Evolutionary conservation across 2,329 filamentous ascomycete genomes (phyloP).

Genomic region (Cladophialophora bantiana): DNA sequence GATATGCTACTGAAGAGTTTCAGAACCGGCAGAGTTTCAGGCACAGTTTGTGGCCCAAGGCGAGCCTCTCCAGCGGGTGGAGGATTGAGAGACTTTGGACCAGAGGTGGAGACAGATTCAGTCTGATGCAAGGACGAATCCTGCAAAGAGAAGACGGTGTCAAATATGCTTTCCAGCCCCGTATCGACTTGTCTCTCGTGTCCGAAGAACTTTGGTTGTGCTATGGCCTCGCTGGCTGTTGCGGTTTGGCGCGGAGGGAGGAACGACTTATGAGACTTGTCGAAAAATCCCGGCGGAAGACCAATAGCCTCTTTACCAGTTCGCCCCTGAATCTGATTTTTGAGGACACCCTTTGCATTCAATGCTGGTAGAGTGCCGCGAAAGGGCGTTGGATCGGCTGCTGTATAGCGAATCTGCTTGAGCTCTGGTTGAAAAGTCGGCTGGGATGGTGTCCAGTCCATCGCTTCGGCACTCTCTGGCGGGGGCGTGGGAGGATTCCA

Average conservation of each 20-base stretch:
- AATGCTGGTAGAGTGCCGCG: conserved; percentile 52
- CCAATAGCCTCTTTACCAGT: conserved; percentile 37
- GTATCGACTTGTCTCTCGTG: conserved; percentile 52
- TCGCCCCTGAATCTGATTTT: conserved; percentile 45
- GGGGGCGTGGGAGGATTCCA: conserved; percentile 49
- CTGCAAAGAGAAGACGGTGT: conserved; percentile 51
- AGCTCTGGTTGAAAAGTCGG: conserved; percentile 33
- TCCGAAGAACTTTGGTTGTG: conserved; percentile 56
- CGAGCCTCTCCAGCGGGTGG: background rate
- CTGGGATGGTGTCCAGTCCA: conserved; percentile 61
- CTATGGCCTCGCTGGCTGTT: conserved; percentile 45
- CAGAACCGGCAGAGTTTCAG: background rate
- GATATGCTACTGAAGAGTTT: conserved; percentile 27
- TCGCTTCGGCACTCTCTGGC: conserved; percentile 48
- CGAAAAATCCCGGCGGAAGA: conserved; percentile 46
- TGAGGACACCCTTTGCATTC: conserved; percentile 51
- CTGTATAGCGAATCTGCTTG: conserved; percentile 43
- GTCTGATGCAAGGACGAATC: conserved; percentile 19
- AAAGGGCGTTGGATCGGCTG: conserved; percentile 51
- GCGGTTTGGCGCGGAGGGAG: conserved; percentile 44
- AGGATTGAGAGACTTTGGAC: background rate
- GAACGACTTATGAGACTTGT: conserved; percentile 50
- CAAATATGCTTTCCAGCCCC: conserved; percentile 56
- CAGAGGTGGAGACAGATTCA: background rate
- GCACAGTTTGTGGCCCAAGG: background rate